Percentiles rank a stretch among this genome's conserved stretches.
These are phyloP conservation scores for Fusarium sp. DNA, from an alignment of 2,329 filamentous ascomycete species.

Conservation along the genomic window DNA sequence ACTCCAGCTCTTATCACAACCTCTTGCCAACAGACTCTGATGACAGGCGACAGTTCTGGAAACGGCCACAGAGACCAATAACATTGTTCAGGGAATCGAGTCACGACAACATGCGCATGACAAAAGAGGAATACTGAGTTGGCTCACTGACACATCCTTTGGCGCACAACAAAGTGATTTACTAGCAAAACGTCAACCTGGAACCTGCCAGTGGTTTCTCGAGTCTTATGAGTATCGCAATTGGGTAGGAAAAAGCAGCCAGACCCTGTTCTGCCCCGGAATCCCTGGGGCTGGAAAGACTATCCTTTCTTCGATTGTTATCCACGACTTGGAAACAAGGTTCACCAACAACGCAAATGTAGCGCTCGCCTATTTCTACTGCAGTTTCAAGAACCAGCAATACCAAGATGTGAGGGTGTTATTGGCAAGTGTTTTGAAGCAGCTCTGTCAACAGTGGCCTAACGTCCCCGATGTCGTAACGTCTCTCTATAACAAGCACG, in stretches of 20 bases:
- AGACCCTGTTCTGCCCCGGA: neutral
- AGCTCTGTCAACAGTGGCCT: neutral
- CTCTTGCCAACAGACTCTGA: no score
- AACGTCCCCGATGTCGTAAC: neutral
- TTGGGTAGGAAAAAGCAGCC: neutral
- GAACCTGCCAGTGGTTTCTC: neutral
- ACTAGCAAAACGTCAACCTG: neutral
- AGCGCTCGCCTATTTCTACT: neutral
- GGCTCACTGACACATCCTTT: neutral
- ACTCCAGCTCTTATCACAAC: no score
- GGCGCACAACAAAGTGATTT: neutral
- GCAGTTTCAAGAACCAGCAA: neutral
- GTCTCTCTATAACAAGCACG: neutral
- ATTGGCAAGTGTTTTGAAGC: neutral
- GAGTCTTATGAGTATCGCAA: neutral
- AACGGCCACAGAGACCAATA: neutral
- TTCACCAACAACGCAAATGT: neutral
- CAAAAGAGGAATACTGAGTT: neutral
- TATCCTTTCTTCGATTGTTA: neutral
- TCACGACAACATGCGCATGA: neutral
- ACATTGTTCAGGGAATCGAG: neutral
- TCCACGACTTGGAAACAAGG: neutral
- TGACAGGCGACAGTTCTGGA: neutral
- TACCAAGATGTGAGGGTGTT: neutral
- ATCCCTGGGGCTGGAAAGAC: constrained; percentile 1